These are phyloP conservation scores for Pseudogymnoascus sp. DNA, from an alignment of 2,329 filamentous ascomycete genomes.

Conservation along the genomic window DNA sequence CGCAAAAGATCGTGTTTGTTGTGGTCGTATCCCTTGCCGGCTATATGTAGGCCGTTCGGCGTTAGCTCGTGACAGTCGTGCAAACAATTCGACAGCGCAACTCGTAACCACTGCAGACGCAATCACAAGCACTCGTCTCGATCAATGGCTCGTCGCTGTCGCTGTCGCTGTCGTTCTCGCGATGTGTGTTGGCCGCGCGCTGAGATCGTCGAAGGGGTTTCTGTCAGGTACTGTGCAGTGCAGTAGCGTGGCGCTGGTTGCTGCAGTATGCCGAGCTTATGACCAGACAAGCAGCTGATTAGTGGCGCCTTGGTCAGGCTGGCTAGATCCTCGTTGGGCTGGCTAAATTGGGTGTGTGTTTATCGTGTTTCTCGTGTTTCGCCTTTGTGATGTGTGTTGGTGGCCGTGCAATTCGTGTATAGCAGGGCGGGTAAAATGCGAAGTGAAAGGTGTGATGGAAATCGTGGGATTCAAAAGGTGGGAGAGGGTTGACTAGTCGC, in stretches of 20 bases:
- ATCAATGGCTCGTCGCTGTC: not conserved
- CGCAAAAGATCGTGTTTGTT: not conserved
- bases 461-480: not conserved
- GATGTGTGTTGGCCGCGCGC: not conserved
- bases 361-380: not conserved
- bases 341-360: not conserved
- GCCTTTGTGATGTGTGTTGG: not conserved
- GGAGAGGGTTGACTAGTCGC: not conserved
- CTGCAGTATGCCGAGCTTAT: slow-evolving; percentile 5
- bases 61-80: not conserved
- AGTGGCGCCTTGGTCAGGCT: not conserved
- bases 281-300: not conserved
- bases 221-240: slow-evolving; percentile 2
- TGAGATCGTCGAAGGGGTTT: not conserved
- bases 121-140: not conserved
- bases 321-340: not conserved
- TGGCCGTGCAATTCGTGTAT: not conserved
- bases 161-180: not conserved
- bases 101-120: not conserved
- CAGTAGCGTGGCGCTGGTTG: not conserved
- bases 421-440: not conserved
- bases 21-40: not conserved
- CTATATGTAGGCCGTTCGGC: not conserved
- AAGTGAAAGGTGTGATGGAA: not conserved
- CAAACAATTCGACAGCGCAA: not conserved